These are phyloP conservation scores for Alternaria infectoria DNA, from an alignment of 2,329 filamentous ascomycete species.

Conservation along the genomic window DNA sequence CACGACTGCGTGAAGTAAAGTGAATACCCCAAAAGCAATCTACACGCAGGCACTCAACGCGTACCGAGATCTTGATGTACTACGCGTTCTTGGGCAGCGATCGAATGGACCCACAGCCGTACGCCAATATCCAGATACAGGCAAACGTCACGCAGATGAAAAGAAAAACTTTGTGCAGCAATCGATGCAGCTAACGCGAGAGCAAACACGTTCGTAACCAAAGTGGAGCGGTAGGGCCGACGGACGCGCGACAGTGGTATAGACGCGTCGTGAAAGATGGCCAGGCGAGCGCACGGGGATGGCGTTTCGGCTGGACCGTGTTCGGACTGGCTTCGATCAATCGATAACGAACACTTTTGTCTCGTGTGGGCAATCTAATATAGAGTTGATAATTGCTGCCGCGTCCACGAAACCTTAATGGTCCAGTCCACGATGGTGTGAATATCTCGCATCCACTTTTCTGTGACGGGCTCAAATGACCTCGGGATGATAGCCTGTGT, in stretches of 20 bases:
- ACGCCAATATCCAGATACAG: conserved; percentile 9
- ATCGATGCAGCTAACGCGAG: conserved; percentile 24
- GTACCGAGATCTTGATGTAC: neutral
- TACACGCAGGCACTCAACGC: neutral
- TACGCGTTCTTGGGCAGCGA: neutral
- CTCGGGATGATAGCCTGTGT: neutral
- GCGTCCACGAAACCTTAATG: neutral
- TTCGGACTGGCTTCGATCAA: conserved; percentile 10
- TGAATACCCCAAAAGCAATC: neutral
- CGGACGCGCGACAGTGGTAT: conserved; percentile 34
- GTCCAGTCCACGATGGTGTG: neutral
- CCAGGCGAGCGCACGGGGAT: conserved; percentile 32
- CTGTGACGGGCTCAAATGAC: neutral
- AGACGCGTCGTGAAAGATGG: conserved; percentile 39
- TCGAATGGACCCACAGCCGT: neutral
- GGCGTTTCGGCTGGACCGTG: conserved; percentile 22
- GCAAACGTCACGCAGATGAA: conserved; percentile 33
- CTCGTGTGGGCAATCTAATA: neutral
- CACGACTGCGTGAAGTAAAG: neutral
- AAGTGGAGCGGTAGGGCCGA: conserved; percentile 25
- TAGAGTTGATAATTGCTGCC: neutral
- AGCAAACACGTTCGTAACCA: conserved; percentile 15
- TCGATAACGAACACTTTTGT: conserved; percentile 1
- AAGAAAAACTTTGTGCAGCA: conserved; percentile 36
- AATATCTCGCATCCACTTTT: neutral